phyloP scores from a whole-genome alignment of 805 yeast genomes.

The Debaryomyces hansenii region DNA sequence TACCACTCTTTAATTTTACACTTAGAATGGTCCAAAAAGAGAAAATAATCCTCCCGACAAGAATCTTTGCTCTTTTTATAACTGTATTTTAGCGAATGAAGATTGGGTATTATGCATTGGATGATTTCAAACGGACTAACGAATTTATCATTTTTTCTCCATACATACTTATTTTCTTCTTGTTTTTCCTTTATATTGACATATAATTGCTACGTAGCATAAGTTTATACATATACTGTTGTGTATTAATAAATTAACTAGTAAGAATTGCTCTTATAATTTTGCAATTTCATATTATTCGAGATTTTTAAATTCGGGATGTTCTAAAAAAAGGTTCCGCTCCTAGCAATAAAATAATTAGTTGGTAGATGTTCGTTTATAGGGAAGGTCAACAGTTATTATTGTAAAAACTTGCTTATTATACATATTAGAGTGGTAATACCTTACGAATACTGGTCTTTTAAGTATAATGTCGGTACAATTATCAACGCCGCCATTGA shows the following conservation, averaged over 20 bases:
- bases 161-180: neutral
- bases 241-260: too few species aligned
- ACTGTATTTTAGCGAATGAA: conserved; percentile 9
- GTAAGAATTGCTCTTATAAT: neutral
- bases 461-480: neutral
- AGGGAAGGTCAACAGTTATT: too few species aligned
- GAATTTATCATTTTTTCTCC: neutral
- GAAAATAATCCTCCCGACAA: conserved; percentile 20
- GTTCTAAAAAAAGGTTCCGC: too few species aligned
- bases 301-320: too few species aligned
- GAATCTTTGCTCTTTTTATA: conserved; percentile 1
- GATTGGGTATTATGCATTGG: neutral
- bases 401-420: too few species aligned
- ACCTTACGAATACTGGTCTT: too few species aligned
- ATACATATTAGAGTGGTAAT: too few species aligned
- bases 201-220: neutral
- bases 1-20: conserved; percentile 78
- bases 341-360: too few species aligned
- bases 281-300: neutral
- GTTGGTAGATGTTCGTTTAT: too few species aligned
- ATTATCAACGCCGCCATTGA: conserved; percentile 5
- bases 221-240: neutral
- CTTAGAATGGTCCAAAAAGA: conserved; percentile 49
- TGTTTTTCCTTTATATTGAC: neutral
- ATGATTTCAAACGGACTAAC: neutral